phyloP scores from a whole-genome alignment of 2,329 filamentous ascomycete species.

The Tolypocladium inflatum region DNA sequence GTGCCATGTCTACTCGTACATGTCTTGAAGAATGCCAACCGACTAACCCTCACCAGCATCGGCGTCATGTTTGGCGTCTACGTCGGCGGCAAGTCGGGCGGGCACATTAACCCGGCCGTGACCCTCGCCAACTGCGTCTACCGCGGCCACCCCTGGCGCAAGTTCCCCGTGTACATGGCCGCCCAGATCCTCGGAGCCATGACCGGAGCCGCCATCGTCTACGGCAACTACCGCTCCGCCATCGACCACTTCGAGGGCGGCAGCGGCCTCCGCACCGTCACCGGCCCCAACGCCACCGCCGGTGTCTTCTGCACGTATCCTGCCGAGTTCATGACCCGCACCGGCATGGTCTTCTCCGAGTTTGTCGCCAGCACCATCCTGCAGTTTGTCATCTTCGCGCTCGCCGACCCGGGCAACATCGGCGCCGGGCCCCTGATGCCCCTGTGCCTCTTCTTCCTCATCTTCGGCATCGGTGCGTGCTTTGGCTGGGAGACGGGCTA shows the following conservation, averaged over 20 bases:
- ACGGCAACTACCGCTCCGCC: slow-evolving; percentile 54
- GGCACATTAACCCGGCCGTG: slow-evolving; percentile 62
- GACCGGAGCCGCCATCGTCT: slow-evolving; percentile 48
- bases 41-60: slow-evolving; percentile 26
- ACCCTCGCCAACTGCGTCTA: slow-evolving; percentile 61
- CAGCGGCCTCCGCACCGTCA: slow-evolving; percentile 50
- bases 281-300: slow-evolving; percentile 49
- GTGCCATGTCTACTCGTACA: background rate
- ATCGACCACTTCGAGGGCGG: slow-evolving; percentile 57
- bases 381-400: slow-evolving; percentile 63
- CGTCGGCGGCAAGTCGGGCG: slow-evolving; percentile 53
- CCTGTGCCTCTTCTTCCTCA: slow-evolving; percentile 58
- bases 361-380: slow-evolving; percentile 58
- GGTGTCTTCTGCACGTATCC: slow-evolving; percentile 69
- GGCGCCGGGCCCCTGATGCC: slow-evolving; percentile 48
- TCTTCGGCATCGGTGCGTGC: slow-evolving; percentile 64
- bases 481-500: slow-evolving; percentile 73
- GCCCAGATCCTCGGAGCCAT: slow-evolving; percentile 62
- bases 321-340: slow-evolving; percentile 53
- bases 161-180: slow-evolving; percentile 57
- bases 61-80: slow-evolving; percentile 64
- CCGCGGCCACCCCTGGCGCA: slow-evolving; percentile 58
- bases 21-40: no score
- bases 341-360: slow-evolving; percentile 62
- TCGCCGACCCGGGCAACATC: slow-evolving; percentile 49